Evolutionary conservation across 352 stramenopile species (phyloP), one percentile per base, ranked within the genome.

Genomic region (Elongisporangium anandrum): DNA sequence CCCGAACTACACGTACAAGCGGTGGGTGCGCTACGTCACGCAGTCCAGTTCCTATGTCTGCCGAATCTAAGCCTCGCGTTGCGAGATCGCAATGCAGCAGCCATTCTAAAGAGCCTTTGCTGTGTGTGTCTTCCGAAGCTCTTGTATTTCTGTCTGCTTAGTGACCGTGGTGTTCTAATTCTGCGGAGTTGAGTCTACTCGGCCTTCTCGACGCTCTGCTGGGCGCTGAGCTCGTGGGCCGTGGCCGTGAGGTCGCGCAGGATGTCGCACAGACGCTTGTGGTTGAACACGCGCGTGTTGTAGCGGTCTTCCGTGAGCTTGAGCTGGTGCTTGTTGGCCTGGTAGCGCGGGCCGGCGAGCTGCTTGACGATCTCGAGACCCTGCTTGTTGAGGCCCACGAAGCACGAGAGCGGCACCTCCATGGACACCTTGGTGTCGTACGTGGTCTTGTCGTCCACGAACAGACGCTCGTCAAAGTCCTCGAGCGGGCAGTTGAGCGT

Each of bases 1-100:
- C 72, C 96, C 96, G 54, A 97, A 96, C 68, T 99, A 99, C 81
- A 98, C 96, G 65, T 98, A 98, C 58, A 98, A 99, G 80, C 88
- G 97, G 73, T 99, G 97, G 97, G 96, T 99, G 53, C 90, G 97
- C 66, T 99, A 99, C 78, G 97, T 99, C 51, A 99, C 97, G 61
- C 96, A 99, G 80, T 98, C 91, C 61, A 98, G 81, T 72, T 98
- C 92, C 45, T 99, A 99, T 86, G 95, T 99, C 57, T 98, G 95
- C 77, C 81, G 96, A 63, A 91, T 98, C 73, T 98, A 97, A 82
- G 56, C 50, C 16, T 13, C 47, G 10, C 8, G 4, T 50, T 16
- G 19, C 29, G 38, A 49, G 60, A 54, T 61, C 64, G 52, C 47
- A 58, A 70, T 69, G 62, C n/a, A n/a, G n/a, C n/a, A n/a, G n/a